Base-by-base conservation (phyloP, 176 grass and related monocot species). In the Thinopyrum elongatum region DNA sequence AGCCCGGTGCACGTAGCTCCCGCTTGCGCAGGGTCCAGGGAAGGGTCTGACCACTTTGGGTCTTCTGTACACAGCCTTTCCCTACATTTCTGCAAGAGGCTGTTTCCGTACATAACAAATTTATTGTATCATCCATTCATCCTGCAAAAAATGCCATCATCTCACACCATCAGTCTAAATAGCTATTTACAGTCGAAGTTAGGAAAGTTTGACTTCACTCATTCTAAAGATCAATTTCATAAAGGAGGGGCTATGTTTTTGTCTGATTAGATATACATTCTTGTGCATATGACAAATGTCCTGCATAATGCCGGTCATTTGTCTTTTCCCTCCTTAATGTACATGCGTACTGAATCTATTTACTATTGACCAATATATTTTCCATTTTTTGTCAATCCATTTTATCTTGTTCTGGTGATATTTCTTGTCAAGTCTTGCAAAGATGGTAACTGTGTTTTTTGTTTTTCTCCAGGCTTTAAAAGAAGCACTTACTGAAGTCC, bases 401-500 rank as follows among this genome's bases (percentile, higher is more conserved):
- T 86, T 66, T 30, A 61, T 47, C 42, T 42, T 86, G 29, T 78
- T 86, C 28, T 86, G 47, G 64, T 77, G 1, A 61, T 65, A 27
- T 70, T 86, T 70, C 26, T 72, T 53, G 35, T 15, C 26, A 36
- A 87, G 25, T 19, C n/a, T 76, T 27, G 29, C 53, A 31, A 87
- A 78, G 81, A 65, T 57, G 34, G 65, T 80, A 76, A 84, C 8
- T 28, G 19, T 66, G 31, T 39, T 87, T 36, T 27, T 27, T 35
- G 23, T 38, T 72, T 74, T 75, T 5, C 36, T 82, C 21, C 93
- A 98, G 97, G 92, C 30, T 84, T 89, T 98, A 46, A 98, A 98
- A 89, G 88, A 91, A 88, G 92, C 92, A 77, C 79, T 98, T 83
- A 77, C 72, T 42, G 97, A 95, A 87, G 79, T 96, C 81, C 88